Base-by-base conservation (phyloP, 1,284 basidiomycete genomes). In the Trichosporon ovoides region DNA sequence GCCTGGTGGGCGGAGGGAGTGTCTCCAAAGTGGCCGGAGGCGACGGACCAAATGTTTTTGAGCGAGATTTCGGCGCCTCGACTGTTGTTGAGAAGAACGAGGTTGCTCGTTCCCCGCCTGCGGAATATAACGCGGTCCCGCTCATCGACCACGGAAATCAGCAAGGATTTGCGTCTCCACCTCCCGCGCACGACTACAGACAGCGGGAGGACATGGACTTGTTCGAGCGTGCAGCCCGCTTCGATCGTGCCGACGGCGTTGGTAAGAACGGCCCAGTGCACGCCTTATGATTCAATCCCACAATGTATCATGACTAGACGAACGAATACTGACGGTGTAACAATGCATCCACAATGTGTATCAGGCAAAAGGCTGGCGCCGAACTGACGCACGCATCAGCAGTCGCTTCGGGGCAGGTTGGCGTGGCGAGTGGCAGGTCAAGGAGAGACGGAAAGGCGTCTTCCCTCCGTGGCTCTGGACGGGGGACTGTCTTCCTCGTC, bases 271-370 rank as follows among this genome's bases (percentile, higher is more conserved):
- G 24, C n/a, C 18, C 16, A 14, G 28, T 24, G 43, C 43, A 48
- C 22, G 43, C 43, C 10, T 24, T 48, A 24, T 48, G 28, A 31
- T 31, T 9, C 4, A 31, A 9, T 5, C 9, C 28, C 9, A 28
- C 24, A 46, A 22, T 48, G 43, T 48, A 48, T 48, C 43, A 48
- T 48, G 43, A 48, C 40, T 46, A 24, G 40, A 46, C 43, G 43
- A 31, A 31, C 28, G 28, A 31, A 31, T 31, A 31, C 28, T 31
- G 28, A 48, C 24, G 24, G 35, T 37, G 43, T 48, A 48, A 1
- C 43, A 28, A 48, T 48, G 43, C 43, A 48, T 48, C 43, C 24
- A 24, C 24, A 22, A 48, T 48, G 43, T 28, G 22, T 31, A 28
- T 22, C 28, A 48, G 22, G 22, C 4, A 9, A 16, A 31, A 7